Conservation (phyloP, 208 protist species). For the Phytomonas sp. region DNA sequence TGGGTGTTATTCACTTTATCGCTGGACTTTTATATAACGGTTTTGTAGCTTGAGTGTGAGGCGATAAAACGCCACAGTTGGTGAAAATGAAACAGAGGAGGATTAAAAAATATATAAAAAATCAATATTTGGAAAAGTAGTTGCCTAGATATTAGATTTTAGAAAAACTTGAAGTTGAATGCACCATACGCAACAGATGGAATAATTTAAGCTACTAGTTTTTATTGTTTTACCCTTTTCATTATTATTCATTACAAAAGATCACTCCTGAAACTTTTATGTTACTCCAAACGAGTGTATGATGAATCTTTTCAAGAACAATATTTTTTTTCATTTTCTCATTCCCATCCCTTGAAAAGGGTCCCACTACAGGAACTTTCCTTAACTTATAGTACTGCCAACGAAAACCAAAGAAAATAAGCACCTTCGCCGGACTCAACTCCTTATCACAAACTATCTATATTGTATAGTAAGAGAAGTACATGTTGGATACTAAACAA, state of each 20-base stretch:
- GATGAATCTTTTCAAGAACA: background rate
- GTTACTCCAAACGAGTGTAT: background rate
- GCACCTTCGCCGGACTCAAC: background rate
- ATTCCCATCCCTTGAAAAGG: background rate
- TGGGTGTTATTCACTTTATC: slow-evolving; percentile 15
- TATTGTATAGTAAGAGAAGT: background rate
- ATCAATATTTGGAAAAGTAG: background rate
- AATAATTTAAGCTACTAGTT: background rate
- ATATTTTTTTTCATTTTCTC: background rate
- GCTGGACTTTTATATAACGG: slow-evolving; percentile 51
- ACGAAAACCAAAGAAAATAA: background rate
- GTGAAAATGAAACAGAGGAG: background rate
- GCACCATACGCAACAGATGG: background rate
- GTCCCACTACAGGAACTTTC: background rate
- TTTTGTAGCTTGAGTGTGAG: slow-evolving; percentile 22
- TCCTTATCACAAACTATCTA: background rate
- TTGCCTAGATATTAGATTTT: background rate
- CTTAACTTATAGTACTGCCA: background rate
- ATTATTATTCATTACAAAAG: background rate
- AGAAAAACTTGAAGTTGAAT: background rate
- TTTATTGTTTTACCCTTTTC: background rate
- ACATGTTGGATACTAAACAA: background rate
- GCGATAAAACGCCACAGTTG: background rate
- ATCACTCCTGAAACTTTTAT: background rate
- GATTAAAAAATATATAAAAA: background rate